Conservation (phyloP, 306 rosid genomes). For the Bauhinia variegata region DNA sequence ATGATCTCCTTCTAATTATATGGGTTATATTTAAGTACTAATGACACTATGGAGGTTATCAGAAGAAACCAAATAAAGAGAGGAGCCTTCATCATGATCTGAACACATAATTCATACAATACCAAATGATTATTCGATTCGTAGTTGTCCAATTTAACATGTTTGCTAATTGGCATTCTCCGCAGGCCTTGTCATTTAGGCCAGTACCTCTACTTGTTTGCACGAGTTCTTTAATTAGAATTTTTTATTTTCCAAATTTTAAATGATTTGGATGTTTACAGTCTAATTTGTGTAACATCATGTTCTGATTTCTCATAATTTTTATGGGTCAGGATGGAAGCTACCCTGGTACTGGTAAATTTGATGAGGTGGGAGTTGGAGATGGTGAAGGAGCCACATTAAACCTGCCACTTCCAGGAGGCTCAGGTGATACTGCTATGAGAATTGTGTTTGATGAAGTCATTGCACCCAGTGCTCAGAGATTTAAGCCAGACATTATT, state of each 20-base stretch:
- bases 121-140: not conserved
- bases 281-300: not conserved
- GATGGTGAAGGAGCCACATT: slow-evolving; percentile 91
- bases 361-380: slow-evolving; percentile 77
- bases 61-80: not conserved
- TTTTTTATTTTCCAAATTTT: not conserved
- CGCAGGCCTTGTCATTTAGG: not conserved
- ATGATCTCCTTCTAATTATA: too few relatives aligned
- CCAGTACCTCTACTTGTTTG: not conserved
- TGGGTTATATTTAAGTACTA: too few relatives aligned
- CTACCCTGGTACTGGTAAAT: slow-evolving; percentile 95
- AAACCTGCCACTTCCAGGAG: slow-evolving; percentile 94
- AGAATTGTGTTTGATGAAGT: slow-evolving; percentile 85
- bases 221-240: not conserved
- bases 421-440: slow-evolving; percentile 83
- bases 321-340: slow-evolving; percentile 72
- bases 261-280: not conserved
- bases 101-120: not conserved
- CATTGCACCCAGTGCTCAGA: slow-evolving; percentile 83
- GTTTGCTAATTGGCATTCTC: not conserved
- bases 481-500: slow-evolving; percentile 87
- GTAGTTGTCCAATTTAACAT: not conserved
- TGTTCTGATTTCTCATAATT: slow-evolving; percentile 5
- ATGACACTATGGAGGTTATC: not conserved
- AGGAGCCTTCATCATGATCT: not conserved